These are phyloP conservation scores for Entophlyctis helioformis DNA, from an alignment of 192 early-diverging fungal genomes.

Conservation along the genomic window DNA sequence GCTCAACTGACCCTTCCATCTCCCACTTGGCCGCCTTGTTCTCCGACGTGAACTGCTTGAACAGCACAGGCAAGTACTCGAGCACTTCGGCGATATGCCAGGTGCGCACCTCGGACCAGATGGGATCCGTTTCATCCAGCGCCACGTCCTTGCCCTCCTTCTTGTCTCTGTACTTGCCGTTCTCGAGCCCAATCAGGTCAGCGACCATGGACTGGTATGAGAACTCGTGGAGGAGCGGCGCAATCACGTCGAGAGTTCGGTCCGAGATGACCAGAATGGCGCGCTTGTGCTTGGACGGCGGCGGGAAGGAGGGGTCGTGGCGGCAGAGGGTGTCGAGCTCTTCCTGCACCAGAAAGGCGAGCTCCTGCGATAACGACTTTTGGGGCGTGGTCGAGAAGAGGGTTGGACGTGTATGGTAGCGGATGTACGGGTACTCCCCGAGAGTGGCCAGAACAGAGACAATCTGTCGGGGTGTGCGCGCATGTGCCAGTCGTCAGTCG, in stretches of 20 bases:
- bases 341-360: slow-evolving; percentile 67
- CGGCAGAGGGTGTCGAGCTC: slow-evolving; percentile 74
- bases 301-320: slow-evolving; percentile 47
- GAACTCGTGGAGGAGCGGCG: slow-evolving; percentile 94
- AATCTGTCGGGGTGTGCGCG: slow-evolving; percentile 40
- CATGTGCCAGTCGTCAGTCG: too few species aligned
- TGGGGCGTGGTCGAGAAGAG: too few species aligned
- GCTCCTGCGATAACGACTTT: slow-evolving; percentile 55
- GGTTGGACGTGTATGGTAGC: slow-evolving; percentile 75
- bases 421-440: slow-evolving; percentile 84
- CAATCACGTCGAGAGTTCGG: slow-evolving; percentile 77
- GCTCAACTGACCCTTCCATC: slow-evolving; percentile 1
- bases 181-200: slow-evolving; percentile 61
- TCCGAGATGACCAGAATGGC: slow-evolving; percentile 83
- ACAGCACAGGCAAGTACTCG: slow-evolving; percentile 47
- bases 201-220: slow-evolving; percentile 98
- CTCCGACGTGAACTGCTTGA: slow-evolving; percentile 62
- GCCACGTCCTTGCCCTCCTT: background rate
- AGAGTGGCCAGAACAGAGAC: slow-evolving; percentile 77
- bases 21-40: slow-evolving; percentile 56
- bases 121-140: background rate
- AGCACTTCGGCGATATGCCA: slow-evolving; percentile 71
- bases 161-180: slow-evolving; percentile 18
- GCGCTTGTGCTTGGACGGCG: slow-evolving; percentile 24
- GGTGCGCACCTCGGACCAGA: too few species aligned